These are phyloP conservation scores for Scedosporium dehoogii DNA, from an alignment of 2,329 filamentous ascomycete species.

Conservation along the genomic window DNA sequence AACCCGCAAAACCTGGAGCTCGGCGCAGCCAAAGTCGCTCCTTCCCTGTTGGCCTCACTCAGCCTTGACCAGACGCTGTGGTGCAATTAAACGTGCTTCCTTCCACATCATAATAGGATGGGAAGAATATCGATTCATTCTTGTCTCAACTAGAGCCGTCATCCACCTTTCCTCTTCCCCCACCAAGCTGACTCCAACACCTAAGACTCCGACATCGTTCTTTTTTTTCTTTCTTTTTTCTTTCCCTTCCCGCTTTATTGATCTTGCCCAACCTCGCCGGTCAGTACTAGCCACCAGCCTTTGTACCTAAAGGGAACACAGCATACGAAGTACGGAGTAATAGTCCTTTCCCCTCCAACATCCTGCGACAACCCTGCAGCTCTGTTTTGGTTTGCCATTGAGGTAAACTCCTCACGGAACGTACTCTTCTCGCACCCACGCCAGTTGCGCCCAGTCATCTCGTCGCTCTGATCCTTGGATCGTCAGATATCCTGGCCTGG, in stretches of 20 bases:
- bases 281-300: background rate
- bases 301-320: background rate
- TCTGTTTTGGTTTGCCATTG: no score
- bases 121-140: background rate
- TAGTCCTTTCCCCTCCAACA: background rate
- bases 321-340: background rate
- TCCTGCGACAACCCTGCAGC: background rate
- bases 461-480: no score
- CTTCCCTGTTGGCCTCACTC: background rate
- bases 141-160: conserved; percentile 5
- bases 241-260: background rate
- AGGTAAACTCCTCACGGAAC: no score
- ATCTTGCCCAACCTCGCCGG: background rate
- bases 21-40: no score
- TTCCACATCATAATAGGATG: background rate
- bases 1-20: no score
- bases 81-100: background rate
- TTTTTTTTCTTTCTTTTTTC: background rate
- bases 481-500: no score
- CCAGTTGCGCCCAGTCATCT: no score
- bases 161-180: conserved; percentile 1
- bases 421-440: no score
- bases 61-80: background rate
- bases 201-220: background rate
- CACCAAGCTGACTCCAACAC: background rate